phyloP scores from a whole-genome alignment of 768 basidiomycete genomes.

The Tubosaeta brunneosetosa region DNA sequence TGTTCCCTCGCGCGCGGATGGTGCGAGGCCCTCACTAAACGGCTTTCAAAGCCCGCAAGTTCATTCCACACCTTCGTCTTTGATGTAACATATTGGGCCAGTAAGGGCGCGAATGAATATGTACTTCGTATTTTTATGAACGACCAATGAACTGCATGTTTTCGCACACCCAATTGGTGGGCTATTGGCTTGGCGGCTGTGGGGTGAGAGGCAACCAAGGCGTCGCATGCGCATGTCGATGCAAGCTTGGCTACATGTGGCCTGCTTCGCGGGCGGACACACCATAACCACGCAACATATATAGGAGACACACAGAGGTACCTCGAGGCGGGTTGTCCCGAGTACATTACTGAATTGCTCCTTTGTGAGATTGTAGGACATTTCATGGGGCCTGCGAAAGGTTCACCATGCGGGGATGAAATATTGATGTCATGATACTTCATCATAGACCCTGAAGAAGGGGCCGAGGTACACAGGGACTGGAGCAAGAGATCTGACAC shows the following conservation, averaged over 20 bases:
- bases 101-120: background rate
- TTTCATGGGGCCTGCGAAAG: conserved; percentile 1
- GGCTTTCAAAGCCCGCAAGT: conserved; percentile 17
- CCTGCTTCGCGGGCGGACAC: background rate
- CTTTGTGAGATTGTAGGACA: background rate
- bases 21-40: conserved; percentile 18
- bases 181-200: conserved; percentile 2
- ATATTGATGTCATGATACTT: conserved; percentile 6
- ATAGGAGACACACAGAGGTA: background rate
- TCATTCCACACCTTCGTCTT: background rate
- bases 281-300: background rate
- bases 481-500: conserved; percentile 1
- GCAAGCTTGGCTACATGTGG: background rate
- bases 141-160: background rate
- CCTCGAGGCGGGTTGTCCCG: background rate
- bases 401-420: background rate
- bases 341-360: background rate
- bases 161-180: background rate
- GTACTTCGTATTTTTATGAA: background rate
- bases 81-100: background rate
- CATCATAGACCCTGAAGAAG: background rate
- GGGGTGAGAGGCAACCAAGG: conserved; percentile 16
- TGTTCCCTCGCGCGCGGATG: conserved; percentile 9
- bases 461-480: background rate
- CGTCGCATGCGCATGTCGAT: conserved; percentile 10